Conservation (phyloP, 805 yeast species). For the Lachancea kluyveri region DNA sequence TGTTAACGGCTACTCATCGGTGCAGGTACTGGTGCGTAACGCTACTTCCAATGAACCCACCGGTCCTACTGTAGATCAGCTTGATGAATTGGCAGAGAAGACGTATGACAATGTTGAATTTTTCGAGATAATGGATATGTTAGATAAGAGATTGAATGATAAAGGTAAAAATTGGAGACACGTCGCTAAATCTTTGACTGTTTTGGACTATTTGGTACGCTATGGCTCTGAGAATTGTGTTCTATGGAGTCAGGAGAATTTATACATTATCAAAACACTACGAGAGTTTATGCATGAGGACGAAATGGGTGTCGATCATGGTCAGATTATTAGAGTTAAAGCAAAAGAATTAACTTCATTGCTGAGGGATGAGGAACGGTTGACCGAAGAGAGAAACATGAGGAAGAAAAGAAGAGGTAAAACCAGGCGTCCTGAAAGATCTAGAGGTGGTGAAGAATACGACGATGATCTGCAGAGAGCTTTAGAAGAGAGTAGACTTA, state of each 20-base stretch:
- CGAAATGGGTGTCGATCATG: conserved; percentile 74
- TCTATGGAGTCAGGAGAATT: conserved; percentile 83
- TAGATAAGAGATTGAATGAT: conserved; percentile 86
- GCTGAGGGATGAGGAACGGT: conserved; percentile 74
- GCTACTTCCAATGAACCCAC: conserved; percentile 85
- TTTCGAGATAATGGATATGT: conserved; percentile 87
- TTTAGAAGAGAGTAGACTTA: conserved; percentile 66
- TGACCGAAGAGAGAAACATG: conserved; percentile 58
- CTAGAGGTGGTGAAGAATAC: conserved; percentile 37
- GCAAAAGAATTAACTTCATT: conserved; percentile 84
- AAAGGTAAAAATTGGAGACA: conserved; percentile 98
- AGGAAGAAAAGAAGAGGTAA: conserved; percentile 32
- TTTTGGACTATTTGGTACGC: conserved; percentile 82
- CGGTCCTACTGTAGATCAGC: conserved; percentile 74
- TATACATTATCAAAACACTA: conserved; percentile 81
- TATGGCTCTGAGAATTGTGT: conserved; percentile 86
- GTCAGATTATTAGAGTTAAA: conserved; percentile 79
- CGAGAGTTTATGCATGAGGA: conserved; percentile 84
- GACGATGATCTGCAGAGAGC: conserved; percentile 80
- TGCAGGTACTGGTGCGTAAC: conserved; percentile 83
- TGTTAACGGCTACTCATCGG: conserved; percentile 73
- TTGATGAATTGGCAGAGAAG: conserved; percentile 76
- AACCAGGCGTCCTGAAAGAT: conserved; percentile 30
- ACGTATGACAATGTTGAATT: conserved; percentile 71
- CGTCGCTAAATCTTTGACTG: conserved; percentile 83